Percentiles rank a stretch among this genome's conserved stretches.
These are phyloP conservation scores for Magnaporthales sp. DNA, from an alignment of 2,329 filamentous ascomycete species.

Conservation along the genomic window DNA sequence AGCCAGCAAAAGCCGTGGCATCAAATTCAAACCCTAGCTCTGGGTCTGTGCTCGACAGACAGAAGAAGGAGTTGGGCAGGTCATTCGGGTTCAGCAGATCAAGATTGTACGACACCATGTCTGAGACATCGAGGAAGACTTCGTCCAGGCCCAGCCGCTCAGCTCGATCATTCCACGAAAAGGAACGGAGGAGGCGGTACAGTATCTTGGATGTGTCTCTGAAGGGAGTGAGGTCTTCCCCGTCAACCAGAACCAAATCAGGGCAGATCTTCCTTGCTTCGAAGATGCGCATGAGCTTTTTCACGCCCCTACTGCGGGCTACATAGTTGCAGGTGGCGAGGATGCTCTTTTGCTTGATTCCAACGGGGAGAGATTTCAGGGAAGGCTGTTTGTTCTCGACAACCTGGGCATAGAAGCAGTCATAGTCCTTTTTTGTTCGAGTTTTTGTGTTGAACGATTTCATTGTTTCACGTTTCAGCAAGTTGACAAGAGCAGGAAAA, in stretches of 20 bases:
- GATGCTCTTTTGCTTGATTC: conserved; percentile 89
- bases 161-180: conserved; percentile 69
- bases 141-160: conserved; percentile 90
- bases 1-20: conserved; percentile 57
- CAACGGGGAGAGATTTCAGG: conserved; percentile 65
- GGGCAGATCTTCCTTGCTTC: conserved; percentile 77
- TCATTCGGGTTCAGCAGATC: conserved; percentile 59
- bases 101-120: conserved; percentile 77
- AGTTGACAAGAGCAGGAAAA: not conserved
- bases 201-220: conserved; percentile 77
- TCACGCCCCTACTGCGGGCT: conserved; percentile 62
- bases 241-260: conserved; percentile 75
- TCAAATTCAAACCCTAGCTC: conserved; percentile 75
- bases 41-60: conserved; percentile 63
- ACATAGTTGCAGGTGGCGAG: conserved; percentile 92
- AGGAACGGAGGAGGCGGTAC: conserved; percentile 61
- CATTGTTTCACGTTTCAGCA: not conserved
- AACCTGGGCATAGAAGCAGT: conserved; percentile 92
- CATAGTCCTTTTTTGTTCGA: conserved; percentile 52
- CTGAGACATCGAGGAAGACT: conserved; percentile 76
- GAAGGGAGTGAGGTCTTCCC: conserved; percentile 79
- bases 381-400: conserved; percentile 73
- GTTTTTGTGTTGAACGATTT: conserved; percentile 6
- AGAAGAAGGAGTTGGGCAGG: conserved; percentile 67
- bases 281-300: conserved; percentile 77